Evolutionary conservation across 148 eudicot genomes (phyloP).

Genomic region (Rhododendron henanense): DNA sequence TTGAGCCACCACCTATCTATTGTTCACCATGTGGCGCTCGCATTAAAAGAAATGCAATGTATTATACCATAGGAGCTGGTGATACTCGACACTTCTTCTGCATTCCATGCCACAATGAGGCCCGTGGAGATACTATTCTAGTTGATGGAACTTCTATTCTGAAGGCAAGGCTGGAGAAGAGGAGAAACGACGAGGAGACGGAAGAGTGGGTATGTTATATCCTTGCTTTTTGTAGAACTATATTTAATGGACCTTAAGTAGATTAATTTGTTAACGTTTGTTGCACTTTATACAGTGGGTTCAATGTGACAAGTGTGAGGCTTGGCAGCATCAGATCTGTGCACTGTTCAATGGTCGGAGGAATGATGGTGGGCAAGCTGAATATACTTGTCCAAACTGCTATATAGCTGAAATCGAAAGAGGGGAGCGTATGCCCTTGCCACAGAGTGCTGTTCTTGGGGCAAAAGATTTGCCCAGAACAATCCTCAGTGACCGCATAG

Average conservation of each 20-base stretch:
- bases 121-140: constrained; percentile 78
- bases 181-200: constrained; percentile 92
- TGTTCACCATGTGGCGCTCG: constrained; percentile 92
- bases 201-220: constrained; percentile 84
- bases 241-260: constrained; percentile 1
- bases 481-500: constrained; percentile 91
- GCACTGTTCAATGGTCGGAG: constrained; percentile 94
- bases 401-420: constrained; percentile 75
- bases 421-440: constrained; percentile 81
- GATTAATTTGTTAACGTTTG: constrained; percentile 14
- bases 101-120: constrained; percentile 77
- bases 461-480: constrained; percentile 95
- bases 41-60: constrained; percentile 90
- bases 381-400: constrained; percentile 95
- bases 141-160: constrained; percentile 67
- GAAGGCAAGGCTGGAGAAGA: constrained; percentile 78
- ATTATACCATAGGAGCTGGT: constrained; percentile 75
- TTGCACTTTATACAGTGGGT: constrained; percentile 77
- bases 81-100: constrained; percentile 87
- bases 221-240: background rate
- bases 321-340: constrained; percentile 99
- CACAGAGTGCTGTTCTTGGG: constrained; percentile 96
- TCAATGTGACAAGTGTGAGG: constrained; percentile 99
- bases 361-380: constrained; percentile 97
- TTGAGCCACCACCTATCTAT: constrained; percentile 96